phyloP scores from a whole-genome alignment of 1,284 basidiomycete genomes.

The Anthracocystis panici-leucophaei region DNA sequence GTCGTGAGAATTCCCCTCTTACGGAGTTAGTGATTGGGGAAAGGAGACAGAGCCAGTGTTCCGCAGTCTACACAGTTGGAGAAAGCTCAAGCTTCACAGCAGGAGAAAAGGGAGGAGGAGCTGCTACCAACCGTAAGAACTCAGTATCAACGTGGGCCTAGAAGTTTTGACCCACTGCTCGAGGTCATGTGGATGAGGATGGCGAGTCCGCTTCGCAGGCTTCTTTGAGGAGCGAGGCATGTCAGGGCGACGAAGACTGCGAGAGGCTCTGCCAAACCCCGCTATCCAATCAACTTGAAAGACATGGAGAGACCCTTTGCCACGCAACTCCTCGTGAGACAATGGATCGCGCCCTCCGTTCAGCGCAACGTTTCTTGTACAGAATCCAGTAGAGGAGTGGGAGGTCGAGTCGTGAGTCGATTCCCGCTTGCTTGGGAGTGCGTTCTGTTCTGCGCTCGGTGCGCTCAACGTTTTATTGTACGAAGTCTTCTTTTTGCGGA shows the following conservation, averaged over 20 bases:
- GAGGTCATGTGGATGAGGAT: conserved; percentile 1
- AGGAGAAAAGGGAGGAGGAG: neutral
- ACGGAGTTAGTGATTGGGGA: too few species aligned
- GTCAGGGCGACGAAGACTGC: neutral
- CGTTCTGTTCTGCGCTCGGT: neutral
- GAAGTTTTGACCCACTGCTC: neutral
- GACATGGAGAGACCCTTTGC: neutral
- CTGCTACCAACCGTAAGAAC: neutral
- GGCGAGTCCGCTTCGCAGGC: neutral
- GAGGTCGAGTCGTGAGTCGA: neutral
- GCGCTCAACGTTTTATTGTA: too few species aligned
- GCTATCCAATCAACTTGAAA: neutral
- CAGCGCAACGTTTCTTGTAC: neutral
- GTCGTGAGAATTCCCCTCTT: too few species aligned
- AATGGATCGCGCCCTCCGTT: neutral
- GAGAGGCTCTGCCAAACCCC: neutral
- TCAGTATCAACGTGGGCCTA: neutral
- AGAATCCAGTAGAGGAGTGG: neutral
- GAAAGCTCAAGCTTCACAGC: neutral
- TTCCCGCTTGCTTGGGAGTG: neutral
- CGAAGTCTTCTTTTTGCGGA: neutral
- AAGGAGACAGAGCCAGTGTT: too few species aligned
- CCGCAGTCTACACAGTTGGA: too few species aligned
- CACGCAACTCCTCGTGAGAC: neutral
- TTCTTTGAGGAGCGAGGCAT: neutral